Evolutionary conservation across 2,329 filamentous ascomycete species (phyloP).

Genomic region (Colletotrichum nymphaeae): DNA sequence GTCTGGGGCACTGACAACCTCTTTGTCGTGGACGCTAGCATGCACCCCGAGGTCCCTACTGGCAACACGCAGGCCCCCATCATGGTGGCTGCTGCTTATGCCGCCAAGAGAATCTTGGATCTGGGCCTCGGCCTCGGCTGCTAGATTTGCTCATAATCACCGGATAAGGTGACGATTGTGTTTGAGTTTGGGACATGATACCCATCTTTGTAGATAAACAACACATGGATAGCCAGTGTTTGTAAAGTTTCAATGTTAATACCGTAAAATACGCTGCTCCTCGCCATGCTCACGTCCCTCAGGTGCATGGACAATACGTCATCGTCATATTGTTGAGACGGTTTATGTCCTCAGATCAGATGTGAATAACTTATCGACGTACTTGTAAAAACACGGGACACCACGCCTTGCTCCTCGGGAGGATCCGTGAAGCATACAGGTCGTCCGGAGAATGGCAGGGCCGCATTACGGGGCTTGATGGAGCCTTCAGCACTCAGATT

Average conservation of each 20-base stretch:
- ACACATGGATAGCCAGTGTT: not conserved
- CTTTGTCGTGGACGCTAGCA: conserved; percentile 45
- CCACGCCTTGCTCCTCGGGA: no score
- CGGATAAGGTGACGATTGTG: not conserved
- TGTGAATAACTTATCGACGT: not conserved
- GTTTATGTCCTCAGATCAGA: not conserved
- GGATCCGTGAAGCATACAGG: no score
- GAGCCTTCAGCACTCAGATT: no score
- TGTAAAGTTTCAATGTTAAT: not conserved
- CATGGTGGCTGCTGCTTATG: conserved; percentile 34
- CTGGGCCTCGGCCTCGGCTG: not conserved
- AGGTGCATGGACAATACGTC: not conserved
- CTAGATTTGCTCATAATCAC: not conserved
- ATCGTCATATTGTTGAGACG: not conserved
- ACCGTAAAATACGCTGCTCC: no score
- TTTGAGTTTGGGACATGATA: not conserved
- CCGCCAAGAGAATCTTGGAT: conserved; percentile 28
- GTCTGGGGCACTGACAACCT: conserved; percentile 46
- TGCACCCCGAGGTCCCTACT: conserved; percentile 47
- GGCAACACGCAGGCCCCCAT: conserved; percentile 36
- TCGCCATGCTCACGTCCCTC: not conserved
- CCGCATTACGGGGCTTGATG: no score
- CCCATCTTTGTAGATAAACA: not conserved
- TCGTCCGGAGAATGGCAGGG: no score
- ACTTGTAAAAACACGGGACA: no score